Evolutionary conservation across 2,329 filamentous ascomycete species (phyloP).

Genomic region (Penicillium sp.): DNA sequence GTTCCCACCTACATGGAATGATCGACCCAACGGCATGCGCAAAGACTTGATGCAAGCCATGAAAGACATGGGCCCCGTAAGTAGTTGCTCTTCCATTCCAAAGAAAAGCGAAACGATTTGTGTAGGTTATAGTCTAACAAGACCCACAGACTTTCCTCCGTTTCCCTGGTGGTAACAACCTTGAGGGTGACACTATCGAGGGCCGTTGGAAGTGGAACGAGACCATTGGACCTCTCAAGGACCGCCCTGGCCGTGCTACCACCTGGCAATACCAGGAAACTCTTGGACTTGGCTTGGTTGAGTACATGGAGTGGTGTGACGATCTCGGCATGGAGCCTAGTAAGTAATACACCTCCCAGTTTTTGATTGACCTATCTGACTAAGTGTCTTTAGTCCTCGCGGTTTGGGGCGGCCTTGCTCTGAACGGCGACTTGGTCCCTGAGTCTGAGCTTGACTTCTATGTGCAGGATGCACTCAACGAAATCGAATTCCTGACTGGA

Average conservation of each 20-base stretch:
- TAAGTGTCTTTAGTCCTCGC: constrained; percentile 34
- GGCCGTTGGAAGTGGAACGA: constrained; percentile 55
- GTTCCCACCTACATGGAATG: constrained; percentile 58
- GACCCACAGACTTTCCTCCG: constrained; percentile 46
- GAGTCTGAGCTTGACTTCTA: constrained; percentile 39
- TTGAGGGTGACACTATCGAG: constrained; percentile 43
- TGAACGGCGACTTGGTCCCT: constrained; percentile 40
- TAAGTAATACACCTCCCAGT: constrained; percentile 7
- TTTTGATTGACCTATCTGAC: not conserved
- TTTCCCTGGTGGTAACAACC: constrained; percentile 56
- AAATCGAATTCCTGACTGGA: constrained; percentile 34
- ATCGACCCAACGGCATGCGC: constrained; percentile 54
- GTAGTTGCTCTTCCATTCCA: not conserved
- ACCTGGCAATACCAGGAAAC: constrained; percentile 51
- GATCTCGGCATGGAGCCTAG: constrained; percentile 47
- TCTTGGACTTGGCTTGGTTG: constrained; percentile 48
- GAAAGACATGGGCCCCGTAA: constrained; percentile 26
- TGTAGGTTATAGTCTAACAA: not conserved
- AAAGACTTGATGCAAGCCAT: constrained; percentile 52
- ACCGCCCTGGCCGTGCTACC: constrained; percentile 45
- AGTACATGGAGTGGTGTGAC: constrained; percentile 52
- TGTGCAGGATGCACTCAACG: constrained; percentile 39
- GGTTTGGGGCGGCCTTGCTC: constrained; percentile 48
- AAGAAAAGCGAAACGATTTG: not conserved
- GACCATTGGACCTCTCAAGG: constrained; percentile 51